These are phyloP conservation scores for Saccharomycopsis crataegensis DNA, from an alignment of 1,139 yeast species.

Conservation along the genomic window DNA sequence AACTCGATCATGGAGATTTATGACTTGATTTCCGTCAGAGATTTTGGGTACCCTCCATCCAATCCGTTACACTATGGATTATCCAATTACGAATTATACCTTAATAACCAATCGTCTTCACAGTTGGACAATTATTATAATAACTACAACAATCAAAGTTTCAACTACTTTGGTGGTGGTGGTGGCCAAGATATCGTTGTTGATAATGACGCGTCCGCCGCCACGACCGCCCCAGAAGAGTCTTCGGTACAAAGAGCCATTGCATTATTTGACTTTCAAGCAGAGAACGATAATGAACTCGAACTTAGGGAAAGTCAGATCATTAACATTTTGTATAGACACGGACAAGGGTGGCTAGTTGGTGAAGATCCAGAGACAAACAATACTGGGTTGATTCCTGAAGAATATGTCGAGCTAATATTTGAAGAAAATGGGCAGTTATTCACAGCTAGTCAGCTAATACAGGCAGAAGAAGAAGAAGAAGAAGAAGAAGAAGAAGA, in stretches of 20 bases:
- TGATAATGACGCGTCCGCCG: conserved; percentile 9
- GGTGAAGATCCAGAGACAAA: conserved; percentile 78
- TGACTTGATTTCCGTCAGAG: conserved; percentile 45
- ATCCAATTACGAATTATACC: conserved; percentile 18
- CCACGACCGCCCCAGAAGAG: conserved; percentile 26
- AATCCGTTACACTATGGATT: conserved; percentile 63
- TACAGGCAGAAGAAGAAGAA: conserved; percentile 3
- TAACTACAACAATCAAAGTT: conserved; percentile 16
- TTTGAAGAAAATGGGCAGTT: conserved; percentile 24
- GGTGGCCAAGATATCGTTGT: conserved; percentile 3
- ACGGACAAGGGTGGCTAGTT: conserved; percentile 98
- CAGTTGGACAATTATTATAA: conserved; percentile 4
- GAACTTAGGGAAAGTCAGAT: conserved; percentile 72
- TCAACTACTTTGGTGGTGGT: not conserved
- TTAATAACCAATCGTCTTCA: conserved; percentile 14
- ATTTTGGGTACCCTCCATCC: conserved; percentile 64
- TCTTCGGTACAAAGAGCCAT: conserved; percentile 44
- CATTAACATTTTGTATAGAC: conserved; percentile 80
- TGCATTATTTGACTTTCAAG: conserved; percentile 82
- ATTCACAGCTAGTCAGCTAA: not conserved
- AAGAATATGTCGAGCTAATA: conserved; percentile 73
- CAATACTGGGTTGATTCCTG: conserved; percentile 91
- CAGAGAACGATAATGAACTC: conserved; percentile 92
- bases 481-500: not conserved
- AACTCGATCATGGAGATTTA: conserved; percentile 18